Percentiles rank a stretch among this genome's conserved stretches.
Evolutionary conservation across 2,329 filamentous ascomycete species (phyloP).

Genomic region (Xylariomycetidae sp.): DNA sequence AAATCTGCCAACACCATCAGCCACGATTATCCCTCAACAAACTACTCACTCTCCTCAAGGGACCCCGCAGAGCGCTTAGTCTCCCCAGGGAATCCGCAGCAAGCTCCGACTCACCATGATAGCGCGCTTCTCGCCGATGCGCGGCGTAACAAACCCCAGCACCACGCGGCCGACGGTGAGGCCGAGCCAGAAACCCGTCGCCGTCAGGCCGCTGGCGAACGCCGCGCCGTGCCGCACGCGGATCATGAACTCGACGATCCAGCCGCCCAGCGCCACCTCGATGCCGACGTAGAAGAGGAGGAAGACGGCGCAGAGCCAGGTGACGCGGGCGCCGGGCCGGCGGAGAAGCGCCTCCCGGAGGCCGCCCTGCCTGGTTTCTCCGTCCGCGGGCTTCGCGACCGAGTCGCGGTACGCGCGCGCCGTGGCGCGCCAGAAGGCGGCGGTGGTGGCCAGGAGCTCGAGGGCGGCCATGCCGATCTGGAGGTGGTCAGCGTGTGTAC

Average conservation of each 20-base stretch:
- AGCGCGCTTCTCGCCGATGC: conserved; percentile 62
- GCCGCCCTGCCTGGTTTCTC: conserved; percentile 20
- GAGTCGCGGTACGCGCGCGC: conserved; percentile 45
- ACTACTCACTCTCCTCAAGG: too few species aligned
- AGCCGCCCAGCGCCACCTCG: conserved; percentile 71
- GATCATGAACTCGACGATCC: conserved; percentile 83
- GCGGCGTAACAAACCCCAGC: conserved; percentile 67
- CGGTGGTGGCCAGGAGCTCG: conserved; percentile 43
- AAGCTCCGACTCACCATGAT: conserved; percentile 34
- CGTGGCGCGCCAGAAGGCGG: conserved; percentile 54
- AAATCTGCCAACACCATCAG: conserved; percentile 33
- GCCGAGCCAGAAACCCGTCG: conserved; percentile 77
- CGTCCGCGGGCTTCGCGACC: conserved; percentile 22
- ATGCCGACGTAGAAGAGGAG: conserved; percentile 70
- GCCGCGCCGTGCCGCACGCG: conserved; percentile 60
- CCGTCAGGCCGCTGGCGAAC: conserved; percentile 68
- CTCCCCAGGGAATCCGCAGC: too few species aligned
- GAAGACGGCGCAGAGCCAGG: conserved; percentile 68
- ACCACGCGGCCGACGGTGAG: conserved; percentile 65
- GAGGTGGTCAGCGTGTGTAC: neutral
- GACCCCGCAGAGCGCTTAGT: too few species aligned
- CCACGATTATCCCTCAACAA: too few species aligned
- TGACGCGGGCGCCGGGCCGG: conserved; percentile 42
- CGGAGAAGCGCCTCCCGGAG: conserved; percentile 35
- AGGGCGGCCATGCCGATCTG: conserved; percentile 47